These are phyloP conservation scores for Cystofilobasidium capitatum DNA, from an alignment of 768 basidiomycete species.

Conservation along the genomic window DNA sequence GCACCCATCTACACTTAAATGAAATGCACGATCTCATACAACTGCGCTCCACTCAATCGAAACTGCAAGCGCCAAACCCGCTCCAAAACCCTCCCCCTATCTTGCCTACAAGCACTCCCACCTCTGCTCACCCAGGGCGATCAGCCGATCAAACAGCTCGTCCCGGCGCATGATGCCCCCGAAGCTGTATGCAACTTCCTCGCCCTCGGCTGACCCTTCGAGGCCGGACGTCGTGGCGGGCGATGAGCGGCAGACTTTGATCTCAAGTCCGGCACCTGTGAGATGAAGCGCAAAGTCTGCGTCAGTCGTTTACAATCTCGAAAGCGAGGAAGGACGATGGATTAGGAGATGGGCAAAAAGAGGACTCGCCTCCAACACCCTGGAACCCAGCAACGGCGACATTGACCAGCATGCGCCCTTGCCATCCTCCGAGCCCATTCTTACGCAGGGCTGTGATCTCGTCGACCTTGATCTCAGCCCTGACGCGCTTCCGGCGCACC, in stretches of 20 bases:
- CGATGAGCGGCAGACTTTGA: conserved; percentile 4
- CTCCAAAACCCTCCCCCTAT: not conserved
- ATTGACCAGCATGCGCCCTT: conserved; percentile 3
- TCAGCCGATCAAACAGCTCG: conserved; percentile 25
- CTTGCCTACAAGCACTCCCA: conserved; percentile 20
- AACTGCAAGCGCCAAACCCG: too few relatives aligned
- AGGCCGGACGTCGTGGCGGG: not conserved
- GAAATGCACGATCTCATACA: too few relatives aligned
- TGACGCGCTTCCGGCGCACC: conserved; percentile 1
- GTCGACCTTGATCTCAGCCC: conserved; percentile 6
- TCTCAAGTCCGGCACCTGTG: conserved; percentile 18
- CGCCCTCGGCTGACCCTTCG: not conserved
- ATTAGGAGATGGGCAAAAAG: too few relatives aligned
- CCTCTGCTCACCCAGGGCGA: conserved; percentile 15
- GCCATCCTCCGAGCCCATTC: conserved; percentile 21
- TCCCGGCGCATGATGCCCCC: conserved; percentile 19
- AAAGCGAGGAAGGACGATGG: too few relatives aligned
- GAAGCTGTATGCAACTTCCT: conserved; percentile 13
- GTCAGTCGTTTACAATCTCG: too few relatives aligned
- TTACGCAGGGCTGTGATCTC: conserved; percentile 6
- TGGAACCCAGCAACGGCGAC: not conserved
- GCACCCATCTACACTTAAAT: too few relatives aligned
- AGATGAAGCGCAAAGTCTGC: too few relatives aligned
- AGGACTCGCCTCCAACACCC: conserved; percentile 24
- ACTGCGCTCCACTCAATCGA: too few relatives aligned